Conservation (phyloP, 2,329 filamentous ascomycete species). For the Ophiostoma montium region DNA sequence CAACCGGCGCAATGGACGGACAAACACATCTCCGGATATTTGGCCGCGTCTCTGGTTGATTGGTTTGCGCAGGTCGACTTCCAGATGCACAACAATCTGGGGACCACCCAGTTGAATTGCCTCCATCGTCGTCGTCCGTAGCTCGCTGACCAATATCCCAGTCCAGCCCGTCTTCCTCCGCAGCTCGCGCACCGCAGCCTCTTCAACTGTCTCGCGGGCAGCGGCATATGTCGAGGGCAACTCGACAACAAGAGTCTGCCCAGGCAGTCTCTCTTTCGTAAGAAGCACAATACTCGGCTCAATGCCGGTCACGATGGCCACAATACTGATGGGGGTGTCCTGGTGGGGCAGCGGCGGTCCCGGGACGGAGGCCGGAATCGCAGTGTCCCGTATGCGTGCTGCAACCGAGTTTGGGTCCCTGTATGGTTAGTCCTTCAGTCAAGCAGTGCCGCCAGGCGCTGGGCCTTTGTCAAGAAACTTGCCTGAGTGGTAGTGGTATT, state of each 20-base stretch:
- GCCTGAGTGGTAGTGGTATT: too few species aligned
- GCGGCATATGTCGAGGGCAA: conserved; percentile 52
- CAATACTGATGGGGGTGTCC: conserved; percentile 50
- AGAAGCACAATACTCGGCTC: conserved; percentile 44
- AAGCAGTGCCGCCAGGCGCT: too few species aligned
- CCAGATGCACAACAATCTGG: conserved; percentile 65
- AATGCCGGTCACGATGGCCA: conserved; percentile 45
- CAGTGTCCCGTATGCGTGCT: too few species aligned
- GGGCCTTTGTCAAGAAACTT: too few species aligned
- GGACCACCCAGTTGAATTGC: too few species aligned
- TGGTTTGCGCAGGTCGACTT: conserved; percentile 57
- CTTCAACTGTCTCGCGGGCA: conserved; percentile 43
- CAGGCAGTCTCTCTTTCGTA: too few species aligned
- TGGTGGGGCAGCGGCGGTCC: conserved; percentile 32
- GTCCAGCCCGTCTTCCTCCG: conserved; percentile 56
- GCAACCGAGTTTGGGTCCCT: too few species aligned
- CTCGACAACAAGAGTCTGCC: conserved; percentile 47
- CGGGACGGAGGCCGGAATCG: too few species aligned
- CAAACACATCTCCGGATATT: conserved; percentile 59
- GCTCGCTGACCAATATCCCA: conserved; percentile 46
- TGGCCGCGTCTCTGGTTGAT: too few species aligned
- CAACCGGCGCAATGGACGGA: conserved; percentile 46
- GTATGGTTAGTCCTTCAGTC: too few species aligned
- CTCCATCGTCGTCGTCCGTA: conserved; percentile 54
- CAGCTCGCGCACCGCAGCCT: conserved; percentile 49